phyloP scores from a whole-genome alignment of 1,284 basidiomycete species.

The Ceratobasidium papillatum region DNA sequence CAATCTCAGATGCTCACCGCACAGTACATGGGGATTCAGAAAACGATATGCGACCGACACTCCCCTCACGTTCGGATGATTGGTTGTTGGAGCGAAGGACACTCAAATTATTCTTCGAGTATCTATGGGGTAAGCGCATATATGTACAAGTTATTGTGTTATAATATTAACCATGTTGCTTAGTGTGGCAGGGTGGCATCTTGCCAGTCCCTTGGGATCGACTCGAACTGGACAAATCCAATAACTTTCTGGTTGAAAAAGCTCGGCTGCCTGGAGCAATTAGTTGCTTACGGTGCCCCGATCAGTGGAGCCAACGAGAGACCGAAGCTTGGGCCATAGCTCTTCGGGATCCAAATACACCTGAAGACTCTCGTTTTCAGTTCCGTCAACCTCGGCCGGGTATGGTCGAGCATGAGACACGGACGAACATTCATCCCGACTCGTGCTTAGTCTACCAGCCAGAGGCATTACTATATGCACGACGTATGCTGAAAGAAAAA shows the following conservation, averaged over 20 bases:
- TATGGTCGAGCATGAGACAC: background rate
- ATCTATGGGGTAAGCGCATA: slow-evolving; percentile 4
- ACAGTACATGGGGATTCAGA: background rate
- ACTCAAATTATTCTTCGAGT: background rate
- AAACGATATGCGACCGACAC: background rate
- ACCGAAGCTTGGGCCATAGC: background rate
- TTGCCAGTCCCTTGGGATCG: background rate
- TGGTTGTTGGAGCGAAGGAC: background rate
- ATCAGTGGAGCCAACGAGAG: background rate
- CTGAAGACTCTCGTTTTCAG: background rate
- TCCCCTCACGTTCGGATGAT: background rate
- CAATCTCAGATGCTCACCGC: background rate
- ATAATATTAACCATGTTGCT: background rate
- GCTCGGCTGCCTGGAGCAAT: background rate
- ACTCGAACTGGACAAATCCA: background rate
- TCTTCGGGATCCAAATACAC: background rate
- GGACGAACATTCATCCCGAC: background rate
- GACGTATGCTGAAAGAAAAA: background rate
- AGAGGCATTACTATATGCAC: background rate
- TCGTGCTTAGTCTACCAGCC: slow-evolving; percentile 6
- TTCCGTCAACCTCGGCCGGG: background rate
- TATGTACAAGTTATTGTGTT: background rate
- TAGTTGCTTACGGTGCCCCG: background rate
- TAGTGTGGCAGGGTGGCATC: background rate
- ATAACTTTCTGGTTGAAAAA: background rate